Evolutionary conservation across 164 flowering plant species (phyloP).

Genomic region (Akebia trifoliata): DNA sequence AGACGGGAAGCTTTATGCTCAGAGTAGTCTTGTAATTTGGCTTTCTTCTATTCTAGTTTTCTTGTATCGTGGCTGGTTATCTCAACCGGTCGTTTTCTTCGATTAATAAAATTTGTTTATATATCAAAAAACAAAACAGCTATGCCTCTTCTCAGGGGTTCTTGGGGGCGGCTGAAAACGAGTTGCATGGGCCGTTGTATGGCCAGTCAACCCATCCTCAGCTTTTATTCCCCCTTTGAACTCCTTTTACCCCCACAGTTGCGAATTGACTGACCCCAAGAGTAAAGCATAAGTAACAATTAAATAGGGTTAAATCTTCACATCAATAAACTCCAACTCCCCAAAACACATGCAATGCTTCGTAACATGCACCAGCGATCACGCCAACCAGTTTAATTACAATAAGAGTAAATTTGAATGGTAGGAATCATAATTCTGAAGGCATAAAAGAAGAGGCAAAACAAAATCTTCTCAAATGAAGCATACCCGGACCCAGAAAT

Average conservation of each 20-base stretch:
- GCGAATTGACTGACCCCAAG: not conserved
- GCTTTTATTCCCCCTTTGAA: not conserved
- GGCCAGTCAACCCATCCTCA: too few relatives aligned
- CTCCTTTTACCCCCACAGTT: not conserved
- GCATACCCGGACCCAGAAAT: conserved; percentile 34
- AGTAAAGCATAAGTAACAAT: not conserved
- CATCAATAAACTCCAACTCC: not conserved
- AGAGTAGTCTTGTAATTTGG: too few relatives aligned
- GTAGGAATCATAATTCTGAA: too few relatives aligned
- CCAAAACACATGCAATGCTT: not conserved
- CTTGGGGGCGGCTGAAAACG: too few relatives aligned
- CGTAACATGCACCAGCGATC: not conserved
- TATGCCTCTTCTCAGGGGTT: too few relatives aligned
- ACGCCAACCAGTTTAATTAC: not conserved
- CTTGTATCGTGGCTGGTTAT: too few relatives aligned
- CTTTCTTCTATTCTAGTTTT: too few relatives aligned
- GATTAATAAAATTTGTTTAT: too few relatives aligned
- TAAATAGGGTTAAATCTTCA: not conserved
- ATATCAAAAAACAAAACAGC: too few relatives aligned
- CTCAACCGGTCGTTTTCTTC: too few relatives aligned
- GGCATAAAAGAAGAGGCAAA: not conserved
- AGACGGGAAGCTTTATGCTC: too few relatives aligned
- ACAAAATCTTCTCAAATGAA: not conserved
- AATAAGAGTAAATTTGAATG: not conserved
- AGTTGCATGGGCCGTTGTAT: too few relatives aligned